Evolutionary conservation across 164 flowering plant species (phyloP).

Genomic region (Echeveria elegans): DNA sequence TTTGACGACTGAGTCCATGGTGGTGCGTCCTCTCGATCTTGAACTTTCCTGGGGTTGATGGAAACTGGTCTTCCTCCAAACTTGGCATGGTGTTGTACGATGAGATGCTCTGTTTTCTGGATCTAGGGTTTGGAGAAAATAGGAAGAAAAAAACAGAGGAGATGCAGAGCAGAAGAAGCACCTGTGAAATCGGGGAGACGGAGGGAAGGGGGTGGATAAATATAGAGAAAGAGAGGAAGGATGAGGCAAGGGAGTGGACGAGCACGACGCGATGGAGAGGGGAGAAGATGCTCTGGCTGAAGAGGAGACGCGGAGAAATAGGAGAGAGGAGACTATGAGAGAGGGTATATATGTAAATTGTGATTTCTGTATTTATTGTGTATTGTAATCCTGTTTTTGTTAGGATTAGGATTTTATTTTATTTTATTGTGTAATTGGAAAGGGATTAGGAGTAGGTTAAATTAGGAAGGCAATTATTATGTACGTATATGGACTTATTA

Average conservation of each 20-base stretch:
- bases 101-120: not conserved
- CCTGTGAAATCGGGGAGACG: slow-evolving; percentile 7
- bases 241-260: not conserved
- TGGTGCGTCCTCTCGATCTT: slow-evolving; percentile 39
- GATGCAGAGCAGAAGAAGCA: not conserved
- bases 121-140: not conserved
- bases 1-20: slow-evolving; percentile 30
- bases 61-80: slow-evolving; percentile 44
- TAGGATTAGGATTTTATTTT: too few species aligned
- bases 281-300: not conserved
- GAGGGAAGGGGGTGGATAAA: not conserved
- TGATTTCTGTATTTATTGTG: not conserved
- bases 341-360: not conserved
- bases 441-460: too few species aligned
- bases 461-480: not conserved
- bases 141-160: not conserved
- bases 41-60: slow-evolving; percentile 54
- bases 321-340: not conserved
- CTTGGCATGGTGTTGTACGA: slow-evolving; percentile 38
- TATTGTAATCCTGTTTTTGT: not conserved
- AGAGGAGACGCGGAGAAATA: not conserved
- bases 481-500: too few species aligned
- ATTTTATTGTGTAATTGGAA: not conserved
- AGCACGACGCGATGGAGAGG: slow-evolving; percentile 3
- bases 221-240: not conserved